Percentiles rank a stretch among this genome's conserved stretches.
Conservation (phyloP, 2,329 filamentous ascomycete species). For the Fragosphaeria purpurea region DNA sequence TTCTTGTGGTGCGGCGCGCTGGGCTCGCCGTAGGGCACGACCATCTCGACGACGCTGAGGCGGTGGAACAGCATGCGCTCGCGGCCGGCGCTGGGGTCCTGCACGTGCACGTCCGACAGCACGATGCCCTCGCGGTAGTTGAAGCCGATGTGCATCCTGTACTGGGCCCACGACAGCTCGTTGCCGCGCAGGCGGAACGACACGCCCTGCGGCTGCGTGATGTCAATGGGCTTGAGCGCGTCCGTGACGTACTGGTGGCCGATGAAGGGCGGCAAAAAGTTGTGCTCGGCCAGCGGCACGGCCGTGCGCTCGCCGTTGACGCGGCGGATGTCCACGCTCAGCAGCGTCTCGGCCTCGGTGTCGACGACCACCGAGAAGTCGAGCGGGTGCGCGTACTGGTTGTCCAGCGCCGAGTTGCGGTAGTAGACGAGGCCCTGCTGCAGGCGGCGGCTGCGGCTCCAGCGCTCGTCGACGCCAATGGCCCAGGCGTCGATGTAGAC, state of each 20-base stretch:
- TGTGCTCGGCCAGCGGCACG: slow-evolving; percentile 67
- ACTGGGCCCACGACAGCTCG: slow-evolving; percentile 80
- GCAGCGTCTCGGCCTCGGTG: slow-evolving; percentile 63
- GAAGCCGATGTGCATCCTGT: slow-evolving; percentile 87
- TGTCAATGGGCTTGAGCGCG: slow-evolving; percentile 62
- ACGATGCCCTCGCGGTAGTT: slow-evolving; percentile 91
- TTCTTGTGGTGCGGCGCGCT: slow-evolving; percentile 73
- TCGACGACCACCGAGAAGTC: slow-evolving; percentile 93
- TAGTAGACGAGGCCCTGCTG: slow-evolving; percentile 97
- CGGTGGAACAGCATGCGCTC: slow-evolving; percentile 77
- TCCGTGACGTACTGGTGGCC: slow-evolving; percentile 66
- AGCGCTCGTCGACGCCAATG: slow-evolving; percentile 86
- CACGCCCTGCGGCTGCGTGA: slow-evolving; percentile 69
- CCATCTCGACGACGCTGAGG: slow-evolving; percentile 85
- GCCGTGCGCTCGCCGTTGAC: slow-evolving; percentile 66
- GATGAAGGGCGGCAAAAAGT: slow-evolving; percentile 60
- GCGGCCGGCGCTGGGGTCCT: slow-evolving; percentile 58
- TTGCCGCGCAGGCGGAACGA: slow-evolving; percentile 62
- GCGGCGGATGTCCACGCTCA: slow-evolving; percentile 74
- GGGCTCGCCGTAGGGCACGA: slow-evolving; percentile 79
- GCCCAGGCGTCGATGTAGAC: slow-evolving; percentile 96
- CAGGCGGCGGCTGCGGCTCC: slow-evolving; percentile 66
- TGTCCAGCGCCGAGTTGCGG: slow-evolving; percentile 71
- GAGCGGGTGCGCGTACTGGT: slow-evolving; percentile 81
- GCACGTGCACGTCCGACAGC: slow-evolving; percentile 80